Evolutionary conservation across 1,284 basidiomycete genomes (phyloP).

Genomic region (Porogramme epimiltina): DNA sequence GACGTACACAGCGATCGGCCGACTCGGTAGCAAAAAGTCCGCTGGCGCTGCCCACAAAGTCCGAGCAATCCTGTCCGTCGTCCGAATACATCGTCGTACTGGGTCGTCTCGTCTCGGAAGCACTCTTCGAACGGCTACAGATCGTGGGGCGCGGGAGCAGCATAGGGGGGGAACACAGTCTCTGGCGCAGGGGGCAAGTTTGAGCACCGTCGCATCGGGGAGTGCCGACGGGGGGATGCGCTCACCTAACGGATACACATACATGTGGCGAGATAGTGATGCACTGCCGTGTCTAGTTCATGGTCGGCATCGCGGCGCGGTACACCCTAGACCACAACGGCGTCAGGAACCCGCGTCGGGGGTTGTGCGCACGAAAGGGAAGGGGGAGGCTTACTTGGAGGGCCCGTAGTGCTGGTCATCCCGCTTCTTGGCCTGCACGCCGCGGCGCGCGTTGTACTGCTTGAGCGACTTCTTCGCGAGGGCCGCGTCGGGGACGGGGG

Average conservation of each 20-base stretch:
- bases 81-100: not conserved
- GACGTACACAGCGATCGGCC: not conserved
- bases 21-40: no score
- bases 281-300: not conserved
- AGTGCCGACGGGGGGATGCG: no score
- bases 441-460: slow-evolving; percentile 38
- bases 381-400: slow-evolving; percentile 12
- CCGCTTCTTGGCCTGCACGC: slow-evolving; percentile 23
- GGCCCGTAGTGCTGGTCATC: slow-evolving; percentile 9
- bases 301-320: not conserved
- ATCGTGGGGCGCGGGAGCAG: not conserved
- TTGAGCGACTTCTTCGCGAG: slow-evolving; percentile 29
- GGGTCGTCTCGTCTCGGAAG: not conserved
- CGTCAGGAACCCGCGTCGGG: not conserved
- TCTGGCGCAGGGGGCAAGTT: no score
- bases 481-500: slow-evolving; percentile 17
- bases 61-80: not conserved
- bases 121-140: no score
- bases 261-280: not conserved
- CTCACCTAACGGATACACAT: no score
- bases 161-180: not conserved
- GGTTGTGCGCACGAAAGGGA: not conserved
- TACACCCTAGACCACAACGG: slow-evolving; percentile 1
- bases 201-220: no score
- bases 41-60: not conserved